Evolutionary conservation across 1,284 basidiomycete genomes (phyloP).

Genomic region (Agroathelia rolfsii): DNA sequence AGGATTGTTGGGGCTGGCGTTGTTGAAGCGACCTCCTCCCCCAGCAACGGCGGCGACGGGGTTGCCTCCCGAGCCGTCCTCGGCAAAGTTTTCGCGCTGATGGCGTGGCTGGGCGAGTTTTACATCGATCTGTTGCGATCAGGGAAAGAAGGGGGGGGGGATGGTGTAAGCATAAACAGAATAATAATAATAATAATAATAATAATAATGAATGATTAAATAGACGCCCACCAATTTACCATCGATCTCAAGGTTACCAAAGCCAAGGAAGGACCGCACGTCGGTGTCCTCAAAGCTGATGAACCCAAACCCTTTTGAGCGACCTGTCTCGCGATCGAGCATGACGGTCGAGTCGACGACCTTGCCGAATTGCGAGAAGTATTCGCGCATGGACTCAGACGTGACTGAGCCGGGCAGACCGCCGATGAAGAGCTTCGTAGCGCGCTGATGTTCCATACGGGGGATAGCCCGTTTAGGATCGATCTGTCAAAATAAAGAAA

Average conservation of each 20-base stretch:
- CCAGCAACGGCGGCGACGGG: no score
- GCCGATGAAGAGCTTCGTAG: slow-evolving; percentile 84
- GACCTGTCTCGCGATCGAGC: slow-evolving; percentile 83
- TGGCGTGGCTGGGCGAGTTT: slow-evolving; percentile 87
- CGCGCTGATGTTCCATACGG: slow-evolving; percentile 73
- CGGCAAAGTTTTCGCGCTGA: slow-evolving; percentile 51
- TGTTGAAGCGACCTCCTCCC: no score
- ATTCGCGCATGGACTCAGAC: slow-evolving; percentile 71
- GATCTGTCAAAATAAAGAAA: slow-evolving; percentile 46
- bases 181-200: slow-evolving; percentile 9
- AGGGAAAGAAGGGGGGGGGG: no score
- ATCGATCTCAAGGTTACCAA: slow-evolving; percentile 81
- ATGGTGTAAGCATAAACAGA: no score
- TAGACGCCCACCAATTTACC: slow-evolving; percentile 70
- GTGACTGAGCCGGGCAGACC: slow-evolving; percentile 74
- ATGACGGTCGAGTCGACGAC: slow-evolving; percentile 90
- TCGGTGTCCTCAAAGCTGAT: slow-evolving; percentile 86
- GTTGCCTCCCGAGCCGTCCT: slow-evolving; percentile 17
- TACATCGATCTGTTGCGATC: slow-evolving; percentile 98
- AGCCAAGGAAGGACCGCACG: slow-evolving; percentile 77
- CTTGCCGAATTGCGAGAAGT: slow-evolving; percentile 70
- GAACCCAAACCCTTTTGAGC: slow-evolving; percentile 92
- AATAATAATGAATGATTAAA: not conserved
- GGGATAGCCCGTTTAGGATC: slow-evolving; percentile 94
- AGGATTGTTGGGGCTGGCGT: slow-evolving; percentile 15